Evolutionary conservation across 176 grass and related monocot genomes (phyloP), one percentile per base, ranked within the genome.

Genomic region (Guadua angustifolia): DNA sequence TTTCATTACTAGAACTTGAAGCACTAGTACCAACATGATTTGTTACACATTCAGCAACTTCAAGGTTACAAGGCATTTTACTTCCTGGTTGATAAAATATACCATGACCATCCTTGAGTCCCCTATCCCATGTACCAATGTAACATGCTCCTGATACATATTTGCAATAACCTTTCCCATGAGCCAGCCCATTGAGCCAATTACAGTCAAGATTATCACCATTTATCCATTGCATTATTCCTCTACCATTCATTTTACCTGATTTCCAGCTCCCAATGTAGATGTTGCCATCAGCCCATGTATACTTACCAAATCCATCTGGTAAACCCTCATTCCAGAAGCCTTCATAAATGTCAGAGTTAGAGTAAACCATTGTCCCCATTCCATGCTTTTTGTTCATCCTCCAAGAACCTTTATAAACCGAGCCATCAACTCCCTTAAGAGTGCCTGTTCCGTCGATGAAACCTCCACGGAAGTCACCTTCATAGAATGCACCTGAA

Each of bases 51-150:
- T 94, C 85, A 69, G 86, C 90, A 77, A 88, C 90, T 88, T 86
- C 73, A 55, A 88, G 93, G 39, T 93, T 87, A 82, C 71, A 87
- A 81, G 93, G 93, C 47, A 92, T 40, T 90, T 92, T 91, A 84
- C 83, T 95, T 82, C 93, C 93, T 77, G 83, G 66, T 85, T 88
- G 86, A 87, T 92, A 95, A 89, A 90, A 91, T 66, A 89, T 85
- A 74, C 96, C 96, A 64, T 85, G 89, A 3, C 96, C 96, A 93
- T 99, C 96, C 87, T 95, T 99, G 66, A 99, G 77, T 51, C 96
- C 96, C 58, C 86, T 92, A 71, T 92, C 94, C 96, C 96, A 99
- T 47, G 81, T 94, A 74, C 96, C 96, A 79, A 99, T 75, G 83
- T 99, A 99, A 84, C 79, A 87, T 76, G 89, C 82, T 56, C 88